phyloP scores from a whole-genome alignment of 805 yeast species.

The Myxozyma geophila region DNA sequence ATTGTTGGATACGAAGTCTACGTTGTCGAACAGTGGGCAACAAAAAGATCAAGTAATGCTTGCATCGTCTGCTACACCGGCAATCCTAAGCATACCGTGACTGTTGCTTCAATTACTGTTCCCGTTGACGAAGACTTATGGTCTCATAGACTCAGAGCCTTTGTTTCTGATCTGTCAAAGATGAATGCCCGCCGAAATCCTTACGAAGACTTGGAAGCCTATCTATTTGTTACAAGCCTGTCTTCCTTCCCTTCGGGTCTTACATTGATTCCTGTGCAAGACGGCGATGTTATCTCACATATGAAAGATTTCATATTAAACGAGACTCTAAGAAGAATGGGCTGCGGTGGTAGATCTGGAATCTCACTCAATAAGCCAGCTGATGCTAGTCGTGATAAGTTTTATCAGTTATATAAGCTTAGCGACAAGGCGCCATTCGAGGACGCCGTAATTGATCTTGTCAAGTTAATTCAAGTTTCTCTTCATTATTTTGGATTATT shows the following conservation, averaged over 20 bases:
- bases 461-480: slow-evolving; percentile 73
- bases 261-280: slow-evolving; percentile 69
- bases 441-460: slow-evolving; percentile 75
- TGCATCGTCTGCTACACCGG: slow-evolving; percentile 87
- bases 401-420: slow-evolving; percentile 71
- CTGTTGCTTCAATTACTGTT: slow-evolving; percentile 63
- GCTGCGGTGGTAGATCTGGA: slow-evolving; percentile 86
- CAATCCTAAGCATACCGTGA: slow-evolving; percentile 64
- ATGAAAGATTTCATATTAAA: slow-evolving; percentile 63
- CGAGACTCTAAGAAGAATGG: slow-evolving; percentile 72
- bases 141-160: slow-evolving; percentile 58
- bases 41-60: slow-evolving; percentile 63
- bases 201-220: slow-evolving; percentile 55
- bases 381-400: slow-evolving; percentile 79
- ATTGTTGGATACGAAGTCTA: slow-evolving; percentile 84
- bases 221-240: slow-evolving; percentile 80
- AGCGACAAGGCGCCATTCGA: slow-evolving; percentile 54
- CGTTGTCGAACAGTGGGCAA: slow-evolving; percentile 93
- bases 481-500: slow-evolving; percentile 77
- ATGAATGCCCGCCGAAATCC: slow-evolving; percentile 69
- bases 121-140: slow-evolving; percentile 55
- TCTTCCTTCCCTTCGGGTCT: slow-evolving; percentile 76
- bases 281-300: slow-evolving; percentile 52
- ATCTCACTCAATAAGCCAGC: slow-evolving; percentile 71
- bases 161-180: slow-evolving; percentile 67